Evolutionary conservation across 257 asterid species (phyloP).

Genomic region (Cordia subcordata): DNA sequence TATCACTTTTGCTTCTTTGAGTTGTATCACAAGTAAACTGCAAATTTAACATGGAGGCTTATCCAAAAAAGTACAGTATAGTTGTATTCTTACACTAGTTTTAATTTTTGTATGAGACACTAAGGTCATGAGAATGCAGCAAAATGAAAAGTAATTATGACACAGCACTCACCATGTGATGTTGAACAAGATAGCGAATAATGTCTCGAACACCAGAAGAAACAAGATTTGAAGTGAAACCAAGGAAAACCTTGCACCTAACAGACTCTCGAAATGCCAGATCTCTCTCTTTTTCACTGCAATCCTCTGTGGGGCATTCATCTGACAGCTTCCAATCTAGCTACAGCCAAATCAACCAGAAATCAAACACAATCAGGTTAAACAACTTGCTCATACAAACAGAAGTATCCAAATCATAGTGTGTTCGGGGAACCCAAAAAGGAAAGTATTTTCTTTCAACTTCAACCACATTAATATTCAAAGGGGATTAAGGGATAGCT

Average conservation of each 20-base stretch:
- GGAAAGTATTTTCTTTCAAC: neutral
- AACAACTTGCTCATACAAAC: neutral
- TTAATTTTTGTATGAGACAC: no score
- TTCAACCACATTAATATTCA: neutral
- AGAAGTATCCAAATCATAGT: conserved; percentile 1
- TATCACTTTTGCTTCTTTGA: no score
- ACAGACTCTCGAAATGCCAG: conserved; percentile 56
- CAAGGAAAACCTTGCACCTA: conserved; percentile 79
- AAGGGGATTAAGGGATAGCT: no score
- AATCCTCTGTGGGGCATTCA: conserved; percentile 60
- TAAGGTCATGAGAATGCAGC: neutral
- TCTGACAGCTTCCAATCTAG: conserved; percentile 93
- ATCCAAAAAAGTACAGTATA: no score
- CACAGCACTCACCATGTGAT: conserved; percentile 68
- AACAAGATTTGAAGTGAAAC: conserved; percentile 87
- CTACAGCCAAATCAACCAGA: conserved; percentile 43
- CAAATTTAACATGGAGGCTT: no score
- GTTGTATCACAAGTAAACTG: no score
- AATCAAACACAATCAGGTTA: conserved; percentile 10
- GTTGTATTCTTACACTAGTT: no score
- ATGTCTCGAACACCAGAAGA: conserved; percentile 89
- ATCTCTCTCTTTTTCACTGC: conserved; percentile 60
- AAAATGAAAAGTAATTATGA: neutral
- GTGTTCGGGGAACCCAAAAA: neutral
- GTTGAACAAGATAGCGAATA: conserved; percentile 74